Base-by-base conservation (phyloP, 352 stramenopile species). In the Aphanomyces euteiches region DNA sequence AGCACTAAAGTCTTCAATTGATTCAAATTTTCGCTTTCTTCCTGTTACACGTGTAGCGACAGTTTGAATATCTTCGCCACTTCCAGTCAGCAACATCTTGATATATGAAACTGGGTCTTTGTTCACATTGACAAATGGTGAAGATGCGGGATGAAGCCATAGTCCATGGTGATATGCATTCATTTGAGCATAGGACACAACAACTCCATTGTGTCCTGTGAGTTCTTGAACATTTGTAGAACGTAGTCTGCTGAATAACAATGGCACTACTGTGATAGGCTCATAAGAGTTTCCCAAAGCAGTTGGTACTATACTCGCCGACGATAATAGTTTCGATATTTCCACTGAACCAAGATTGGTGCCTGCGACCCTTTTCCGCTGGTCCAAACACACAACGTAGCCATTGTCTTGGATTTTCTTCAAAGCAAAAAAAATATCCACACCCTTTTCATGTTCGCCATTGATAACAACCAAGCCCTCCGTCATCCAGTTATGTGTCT, bases 81-180 rank as follows among this genome's bases (percentile, higher is more conserved):
- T 50, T 50, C 43, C 43, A 50, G 1, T 2, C 43, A 50, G 2
- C 43, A 50, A n/a, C 43, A 50, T 50, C 43, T 50, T 50, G 43
- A 50, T 50, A 50, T 50, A 50, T 50, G 43, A 3, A 50, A n/a
- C 43, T 50, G 43, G 43, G 43, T 2, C 43, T n/a, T 50, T 50
- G 43, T 50, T 50, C 1, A 50, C 43, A 50, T 50, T 50, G 43
- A 50, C 43, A 50, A 1, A 50, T 3, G 43, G 43, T 2, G 43
- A 50, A n/a, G 43, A 50, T n/a, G 43, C 43, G 43, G 43, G 43
- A n/a, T 50, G 43, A 50, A 50, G 43, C 43, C 43, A 50, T 50
- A 50, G 17, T 50, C 43, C 43, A 50, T 50, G 43, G 43, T 50
- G 43, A 50, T 50, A 50, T 50, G 43, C 43, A 12, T 50, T n/a